Evolutionary conservation across 441 rosid genomes (phyloP).

Genomic region (Aleurites moluccanus): DNA sequence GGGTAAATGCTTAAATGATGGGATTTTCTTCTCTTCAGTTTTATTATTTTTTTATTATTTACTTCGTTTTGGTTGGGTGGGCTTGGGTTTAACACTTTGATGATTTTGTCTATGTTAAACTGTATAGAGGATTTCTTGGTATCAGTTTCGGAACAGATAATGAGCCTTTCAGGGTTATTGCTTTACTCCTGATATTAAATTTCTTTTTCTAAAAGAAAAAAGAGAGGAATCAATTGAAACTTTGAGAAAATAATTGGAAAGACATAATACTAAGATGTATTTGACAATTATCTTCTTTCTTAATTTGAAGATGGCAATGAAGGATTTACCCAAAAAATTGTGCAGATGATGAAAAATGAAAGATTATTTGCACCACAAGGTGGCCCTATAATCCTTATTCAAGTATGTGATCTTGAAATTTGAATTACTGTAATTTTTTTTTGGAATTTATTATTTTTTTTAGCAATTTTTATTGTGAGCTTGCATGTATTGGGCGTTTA

Average conservation of each 20-base stretch:
- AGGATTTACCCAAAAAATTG: slow-evolving; percentile 76
- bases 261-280: not conserved
- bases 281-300: not conserved
- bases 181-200: not conserved
- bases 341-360: slow-evolving; percentile 76
- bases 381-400: slow-evolving; percentile 84
- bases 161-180: slow-evolving; percentile 77
- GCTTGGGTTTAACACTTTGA: not conserved
- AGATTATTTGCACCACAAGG: slow-evolving; percentile 75
- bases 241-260: not conserved
- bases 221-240: not conserved
- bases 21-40: not conserved
- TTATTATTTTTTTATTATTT: too few species aligned
- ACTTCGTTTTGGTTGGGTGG: not conserved
- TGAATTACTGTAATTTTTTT: not conserved
- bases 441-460: not conserved
- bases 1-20: slow-evolving; percentile 17
- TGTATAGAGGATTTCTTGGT: slow-evolving; percentile 74
- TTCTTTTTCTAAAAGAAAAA: not conserved
- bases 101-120: slow-evolving; percentile 1
- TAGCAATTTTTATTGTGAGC: not conserved
- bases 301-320: slow-evolving; percentile 71
- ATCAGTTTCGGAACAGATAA: slow-evolving; percentile 91
- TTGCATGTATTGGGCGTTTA: not conserved
- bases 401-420: slow-evolving; percentile 39